Percentiles rank a stretch among this genome's conserved stretches.
Conservation (phyloP, 768 basidiomycete genomes). For the Mycena metata region DNA sequence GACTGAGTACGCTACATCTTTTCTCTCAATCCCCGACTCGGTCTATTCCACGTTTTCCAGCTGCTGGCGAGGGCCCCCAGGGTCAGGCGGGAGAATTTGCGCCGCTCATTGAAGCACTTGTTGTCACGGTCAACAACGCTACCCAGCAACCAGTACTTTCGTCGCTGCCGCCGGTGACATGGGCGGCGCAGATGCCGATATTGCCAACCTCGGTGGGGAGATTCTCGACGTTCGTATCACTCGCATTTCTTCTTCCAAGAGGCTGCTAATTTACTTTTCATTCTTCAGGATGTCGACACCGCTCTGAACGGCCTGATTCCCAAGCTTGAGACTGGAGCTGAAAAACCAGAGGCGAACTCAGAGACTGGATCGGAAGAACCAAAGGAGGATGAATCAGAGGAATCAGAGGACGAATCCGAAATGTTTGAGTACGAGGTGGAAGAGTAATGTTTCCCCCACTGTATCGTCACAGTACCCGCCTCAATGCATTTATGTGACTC, state of each 20-base stretch:
- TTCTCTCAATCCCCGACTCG: not conserved
- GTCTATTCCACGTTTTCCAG: not conserved
- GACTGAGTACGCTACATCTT: not conserved
- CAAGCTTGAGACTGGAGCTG: no score
- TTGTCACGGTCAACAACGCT: slow-evolving; percentile 15
- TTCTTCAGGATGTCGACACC: slow-evolving; percentile 7
- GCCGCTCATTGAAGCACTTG: slow-evolving; percentile 9
- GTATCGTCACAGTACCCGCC: no score
- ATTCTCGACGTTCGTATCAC: slow-evolving; percentile 2
- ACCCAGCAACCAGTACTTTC: slow-evolving; percentile 16
- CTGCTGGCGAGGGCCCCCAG: not conserved
- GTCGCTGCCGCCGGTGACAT: slow-evolving; percentile 1
- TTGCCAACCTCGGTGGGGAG: slow-evolving; percentile 10
- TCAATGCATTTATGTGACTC: no score
- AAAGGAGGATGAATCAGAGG: no score
- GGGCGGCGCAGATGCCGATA: slow-evolving; percentile 10
- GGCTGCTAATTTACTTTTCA: not conserved
- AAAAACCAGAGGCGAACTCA: no score
- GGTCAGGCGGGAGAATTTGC: not conserved
- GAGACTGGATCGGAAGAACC: no score
- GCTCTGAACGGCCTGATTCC: slow-evolving; percentile 22
- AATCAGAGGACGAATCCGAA: no score
- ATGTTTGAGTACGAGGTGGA: no score
- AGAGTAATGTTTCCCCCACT: no score
- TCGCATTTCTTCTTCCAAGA: no score